phyloP scores from a whole-genome alignment of 345 rosid genomes.

The Brassica juncea region DNA sequence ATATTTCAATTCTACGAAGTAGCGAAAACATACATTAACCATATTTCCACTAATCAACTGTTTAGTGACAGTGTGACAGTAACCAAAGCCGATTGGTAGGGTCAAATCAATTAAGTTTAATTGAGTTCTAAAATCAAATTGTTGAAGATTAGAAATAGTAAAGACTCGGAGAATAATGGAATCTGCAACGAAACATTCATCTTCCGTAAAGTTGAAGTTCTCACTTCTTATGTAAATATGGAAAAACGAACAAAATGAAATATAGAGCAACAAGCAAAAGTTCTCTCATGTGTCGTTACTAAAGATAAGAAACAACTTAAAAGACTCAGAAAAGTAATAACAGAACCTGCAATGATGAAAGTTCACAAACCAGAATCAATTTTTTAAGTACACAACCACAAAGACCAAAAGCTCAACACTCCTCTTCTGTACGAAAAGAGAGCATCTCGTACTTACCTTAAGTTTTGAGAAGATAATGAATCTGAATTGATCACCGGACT shows the following conservation, averaged over 20 bases:
- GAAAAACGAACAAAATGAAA: neutral
- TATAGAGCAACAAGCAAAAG: neutral
- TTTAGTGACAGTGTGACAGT: neutral
- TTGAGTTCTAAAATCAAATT: neutral
- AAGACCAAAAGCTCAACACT: neutral
- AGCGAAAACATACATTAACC: neutral
- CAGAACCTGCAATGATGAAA: neutral
- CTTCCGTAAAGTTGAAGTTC: neutral
- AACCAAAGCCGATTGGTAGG: neutral
- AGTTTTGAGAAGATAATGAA: neutral
- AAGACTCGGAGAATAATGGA: neutral
- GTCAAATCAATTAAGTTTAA: neutral
- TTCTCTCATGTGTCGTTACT: neutral
- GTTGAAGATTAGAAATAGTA: neutral
- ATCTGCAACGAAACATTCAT: neutral
- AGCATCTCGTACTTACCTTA: conserved; percentile 7
- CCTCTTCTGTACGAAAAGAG: neutral
- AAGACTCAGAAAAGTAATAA: neutral
- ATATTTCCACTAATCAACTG: neutral
- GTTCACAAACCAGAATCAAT: neutral
- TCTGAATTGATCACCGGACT: conserved; percentile 49
- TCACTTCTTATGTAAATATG: neutral
- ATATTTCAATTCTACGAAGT: too few relatives aligned
- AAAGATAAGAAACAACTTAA: neutral
- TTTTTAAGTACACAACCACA: neutral